Conservation (phyloP, 2,329 filamentous ascomycete genomes). For the Orbilia blumenaviensis region DNA sequence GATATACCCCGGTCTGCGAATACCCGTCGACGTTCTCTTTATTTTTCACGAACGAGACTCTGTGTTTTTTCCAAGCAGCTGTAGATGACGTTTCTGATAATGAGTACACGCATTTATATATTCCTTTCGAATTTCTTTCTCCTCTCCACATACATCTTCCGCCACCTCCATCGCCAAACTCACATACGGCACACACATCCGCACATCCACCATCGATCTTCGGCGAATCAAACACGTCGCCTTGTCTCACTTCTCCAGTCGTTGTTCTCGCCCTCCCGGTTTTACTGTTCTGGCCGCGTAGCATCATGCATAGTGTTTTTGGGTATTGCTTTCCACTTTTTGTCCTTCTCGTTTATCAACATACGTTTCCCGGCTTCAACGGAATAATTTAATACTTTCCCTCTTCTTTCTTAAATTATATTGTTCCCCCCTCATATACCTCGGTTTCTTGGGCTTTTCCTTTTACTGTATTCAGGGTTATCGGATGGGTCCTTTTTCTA, state of each 20-base stretch:
- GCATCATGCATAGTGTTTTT: conserved; percentile 49
- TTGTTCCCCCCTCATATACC: conserved; percentile 17
- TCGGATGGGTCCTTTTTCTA: conserved; percentile 23
- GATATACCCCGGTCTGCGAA: conserved; percentile 55
- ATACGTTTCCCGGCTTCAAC: conserved; percentile 50
- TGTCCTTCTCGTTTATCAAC: conserved; percentile 28
- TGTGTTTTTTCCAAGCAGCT: conserved; percentile 45
- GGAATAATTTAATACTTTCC: conserved; percentile 53
- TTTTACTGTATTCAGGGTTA: conserved; percentile 52
- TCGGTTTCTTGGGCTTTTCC: conserved; percentile 51
- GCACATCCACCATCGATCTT: conserved; percentile 10
- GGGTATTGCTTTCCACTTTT: conserved; percentile 21
- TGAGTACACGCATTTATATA: conserved; percentile 51
- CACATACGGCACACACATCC: background rate
- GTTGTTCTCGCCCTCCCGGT: background rate
- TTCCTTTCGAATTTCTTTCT: conserved; percentile 37
- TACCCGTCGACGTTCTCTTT: conserved; percentile 43
- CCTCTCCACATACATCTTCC: conserved; percentile 32
- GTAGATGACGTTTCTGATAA: conserved; percentile 55
- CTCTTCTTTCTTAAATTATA: conserved; percentile 24
- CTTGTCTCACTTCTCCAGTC: background rate
- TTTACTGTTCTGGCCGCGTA: conserved; percentile 34
- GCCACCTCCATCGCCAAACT: background rate
- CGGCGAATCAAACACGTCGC: conserved; percentile 46
- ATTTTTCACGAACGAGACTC: conserved; percentile 43